A percentile compares a stretch with the other conserved stretches of the same genome.
These are phyloP conservation scores for Drosera spatulata DNA, from an alignment of 179 eudicot species.

Conservation along the genomic window DNA sequence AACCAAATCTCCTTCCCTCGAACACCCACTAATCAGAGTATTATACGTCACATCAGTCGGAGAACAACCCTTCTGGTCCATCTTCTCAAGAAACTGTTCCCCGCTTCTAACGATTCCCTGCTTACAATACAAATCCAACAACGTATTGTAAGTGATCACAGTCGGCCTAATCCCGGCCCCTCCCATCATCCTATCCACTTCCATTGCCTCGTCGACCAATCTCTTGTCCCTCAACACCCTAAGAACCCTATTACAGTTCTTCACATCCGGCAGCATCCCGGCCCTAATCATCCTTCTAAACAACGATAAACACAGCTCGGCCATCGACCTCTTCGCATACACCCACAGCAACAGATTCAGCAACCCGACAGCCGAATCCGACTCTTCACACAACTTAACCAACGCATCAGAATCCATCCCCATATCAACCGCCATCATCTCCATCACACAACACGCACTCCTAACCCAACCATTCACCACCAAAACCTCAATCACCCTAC, in stretches of 20 bases:
- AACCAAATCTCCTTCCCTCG: conserved; percentile 32
- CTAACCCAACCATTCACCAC: conserved; percentile 21
- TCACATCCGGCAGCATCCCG: conserved; percentile 42
- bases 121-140: conserved; percentile 44
- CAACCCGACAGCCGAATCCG: conserved; percentile 20
- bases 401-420: conserved; percentile 17
- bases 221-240: conserved; percentile 30
- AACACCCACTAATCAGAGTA: conserved; percentile 37
- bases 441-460: conserved; percentile 34
- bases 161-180: conserved; percentile 31
- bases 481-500: conserved; percentile 37
- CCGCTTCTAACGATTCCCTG: conserved; percentile 32
- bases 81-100: conserved; percentile 27
- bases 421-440: conserved; percentile 20
- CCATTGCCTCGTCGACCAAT: conserved; percentile 20
- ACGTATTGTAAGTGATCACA: conserved; percentile 40
- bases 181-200: conserved; percentile 26
- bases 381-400: conserved; percentile 28
- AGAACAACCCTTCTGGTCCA: conserved; percentile 30
- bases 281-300: conserved; percentile 42
- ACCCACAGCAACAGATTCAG: conserved; percentile 36
- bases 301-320: conserved; percentile 21
- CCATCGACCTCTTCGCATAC: conserved; percentile 24
- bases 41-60: conserved; percentile 49
- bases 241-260: conserved; percentile 50